phyloP scores from a whole-genome alignment of 1,284 basidiomycete genomes.

The Ganoderma resinaceum region DNA sequence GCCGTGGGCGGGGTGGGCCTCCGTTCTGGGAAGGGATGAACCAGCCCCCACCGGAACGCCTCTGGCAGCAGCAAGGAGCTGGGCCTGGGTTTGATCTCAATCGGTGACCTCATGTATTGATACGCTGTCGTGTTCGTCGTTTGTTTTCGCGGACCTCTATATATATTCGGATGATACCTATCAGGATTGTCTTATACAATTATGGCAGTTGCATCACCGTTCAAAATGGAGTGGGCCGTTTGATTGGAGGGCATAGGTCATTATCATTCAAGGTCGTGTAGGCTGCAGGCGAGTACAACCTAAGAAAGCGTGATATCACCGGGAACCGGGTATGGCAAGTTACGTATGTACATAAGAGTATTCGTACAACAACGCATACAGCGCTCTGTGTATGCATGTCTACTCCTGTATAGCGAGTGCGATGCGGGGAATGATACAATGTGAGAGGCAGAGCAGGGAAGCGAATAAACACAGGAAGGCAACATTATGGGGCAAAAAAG shows the following conservation, averaged over 20 bases:
- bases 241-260: not conserved
- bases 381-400: constrained; percentile 26
- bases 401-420: constrained; percentile 24
- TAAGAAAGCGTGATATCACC: constrained; percentile 22
- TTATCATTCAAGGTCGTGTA: constrained; percentile 6
- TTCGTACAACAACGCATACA: constrained; percentile 32
- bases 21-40: constrained; percentile 30
- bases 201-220: not conserved
- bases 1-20: constrained; percentile 38
- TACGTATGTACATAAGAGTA: constrained; percentile 7
- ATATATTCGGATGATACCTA: not conserved
- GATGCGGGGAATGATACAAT: constrained; percentile 13
- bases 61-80: constrained; percentile 26
- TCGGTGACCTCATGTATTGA: constrained; percentile 14
- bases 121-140: constrained; percentile 1
- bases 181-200: not conserved
- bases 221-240: not conserved
- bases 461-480: constrained; percentile 8
- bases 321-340: constrained; percentile 17
- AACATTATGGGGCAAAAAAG: constrained; percentile 7
- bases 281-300: constrained; percentile 22
- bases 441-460: not conserved
- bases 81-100: constrained; percentile 20
- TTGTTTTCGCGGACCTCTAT: constrained; percentile 22
- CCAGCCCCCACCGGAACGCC: constrained; percentile 26